Conservation (phyloP, 2,329 filamentous ascomycete genomes). For the Calonectria hongkongensis region DNA sequence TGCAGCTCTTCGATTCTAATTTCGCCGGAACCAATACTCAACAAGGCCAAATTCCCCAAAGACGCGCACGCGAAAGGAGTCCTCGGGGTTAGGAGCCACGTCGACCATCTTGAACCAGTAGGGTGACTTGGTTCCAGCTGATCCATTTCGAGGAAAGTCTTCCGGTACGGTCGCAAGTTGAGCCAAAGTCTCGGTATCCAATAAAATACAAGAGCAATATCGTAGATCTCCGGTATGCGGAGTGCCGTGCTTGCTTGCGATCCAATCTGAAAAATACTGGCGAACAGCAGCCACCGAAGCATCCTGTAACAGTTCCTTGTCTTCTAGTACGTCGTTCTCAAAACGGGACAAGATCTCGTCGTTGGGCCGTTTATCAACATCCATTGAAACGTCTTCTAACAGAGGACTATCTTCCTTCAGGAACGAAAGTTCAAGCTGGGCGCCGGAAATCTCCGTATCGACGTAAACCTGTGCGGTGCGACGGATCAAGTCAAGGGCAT, state of each 20-base stretch:
- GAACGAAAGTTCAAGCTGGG: too few relatives aligned
- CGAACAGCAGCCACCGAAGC: not conserved
- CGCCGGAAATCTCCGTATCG: not conserved
- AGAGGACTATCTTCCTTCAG: too few relatives aligned
- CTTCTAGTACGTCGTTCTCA: not conserved
- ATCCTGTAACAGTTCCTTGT: not conserved
- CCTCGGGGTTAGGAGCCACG: not conserved
- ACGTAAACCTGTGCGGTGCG: not conserved
- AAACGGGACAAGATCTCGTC: not conserved
- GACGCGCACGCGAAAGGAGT: not conserved
- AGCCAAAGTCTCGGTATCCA: not conserved
- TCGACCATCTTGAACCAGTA: conserved; percentile 1
- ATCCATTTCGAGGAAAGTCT: not conserved
- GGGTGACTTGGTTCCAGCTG: not conserved
- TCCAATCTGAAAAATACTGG: not conserved
- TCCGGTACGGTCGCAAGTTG: not conserved
- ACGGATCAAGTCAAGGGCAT: not conserved
- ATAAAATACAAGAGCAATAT: not conserved
- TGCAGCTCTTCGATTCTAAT: not conserved
- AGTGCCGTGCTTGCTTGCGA: not conserved
- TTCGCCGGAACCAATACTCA: not conserved
- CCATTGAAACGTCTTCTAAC: not conserved
- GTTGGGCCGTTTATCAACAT: not conserved
- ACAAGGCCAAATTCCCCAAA: not conserved
- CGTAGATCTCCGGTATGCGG: not conserved